These are phyloP conservation scores for Neocucurbitaria cava DNA, from an alignment of 2,329 filamentous ascomycete genomes.

Conservation along the genomic window DNA sequence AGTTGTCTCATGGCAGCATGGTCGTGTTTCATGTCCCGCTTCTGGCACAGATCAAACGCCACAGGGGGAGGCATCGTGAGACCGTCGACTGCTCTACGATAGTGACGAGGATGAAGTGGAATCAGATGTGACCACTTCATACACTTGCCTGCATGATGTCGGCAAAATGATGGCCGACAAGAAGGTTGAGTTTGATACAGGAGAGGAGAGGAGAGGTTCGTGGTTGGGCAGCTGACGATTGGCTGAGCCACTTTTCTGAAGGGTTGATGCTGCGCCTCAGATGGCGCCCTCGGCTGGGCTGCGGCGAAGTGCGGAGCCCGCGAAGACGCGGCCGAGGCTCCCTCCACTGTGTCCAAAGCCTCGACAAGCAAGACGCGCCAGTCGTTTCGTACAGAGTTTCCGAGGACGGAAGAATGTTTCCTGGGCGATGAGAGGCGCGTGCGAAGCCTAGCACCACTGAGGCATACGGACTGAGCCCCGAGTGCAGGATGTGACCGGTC, in stretches of 20 bases:
- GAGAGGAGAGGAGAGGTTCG: conserved; percentile 6
- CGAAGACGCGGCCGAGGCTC: conserved; percentile 11
- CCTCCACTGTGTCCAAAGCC: conserved; percentile 1
- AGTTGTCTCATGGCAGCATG: conserved; percentile 43
- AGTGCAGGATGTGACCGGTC: background rate
- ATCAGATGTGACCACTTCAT: conserved; percentile 7
- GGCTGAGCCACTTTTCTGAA: conserved; percentile 21
- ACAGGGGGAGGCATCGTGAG: conserved; percentile 33
- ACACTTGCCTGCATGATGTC: conserved; percentile 26
- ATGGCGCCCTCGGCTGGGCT: conserved; percentile 2
- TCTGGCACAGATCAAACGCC: conserved; percentile 36
- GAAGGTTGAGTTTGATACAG: background rate
- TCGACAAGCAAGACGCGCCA: conserved; percentile 12
- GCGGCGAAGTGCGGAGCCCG: conserved; percentile 8
- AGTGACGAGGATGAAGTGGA: conserved; percentile 4
- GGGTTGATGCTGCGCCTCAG: conserved; percentile 24
- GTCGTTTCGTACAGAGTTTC: conserved; percentile 23
- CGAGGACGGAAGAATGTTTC: conserved; percentile 30
- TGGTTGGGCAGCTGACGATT: conserved; percentile 11
- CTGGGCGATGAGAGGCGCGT: no score
- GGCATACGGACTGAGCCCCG: background rate
- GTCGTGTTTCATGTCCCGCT: conserved; percentile 44
- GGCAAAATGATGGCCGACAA: background rate
- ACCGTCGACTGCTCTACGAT: conserved; percentile 20
- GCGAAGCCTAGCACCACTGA: conserved; percentile 5